A percentile compares a stretch with the other conserved stretches of the same genome.
Evolutionary conservation across 2,329 filamentous ascomycete genomes (phyloP).

Genomic region (Zasmidium citrigriseum): DNA sequence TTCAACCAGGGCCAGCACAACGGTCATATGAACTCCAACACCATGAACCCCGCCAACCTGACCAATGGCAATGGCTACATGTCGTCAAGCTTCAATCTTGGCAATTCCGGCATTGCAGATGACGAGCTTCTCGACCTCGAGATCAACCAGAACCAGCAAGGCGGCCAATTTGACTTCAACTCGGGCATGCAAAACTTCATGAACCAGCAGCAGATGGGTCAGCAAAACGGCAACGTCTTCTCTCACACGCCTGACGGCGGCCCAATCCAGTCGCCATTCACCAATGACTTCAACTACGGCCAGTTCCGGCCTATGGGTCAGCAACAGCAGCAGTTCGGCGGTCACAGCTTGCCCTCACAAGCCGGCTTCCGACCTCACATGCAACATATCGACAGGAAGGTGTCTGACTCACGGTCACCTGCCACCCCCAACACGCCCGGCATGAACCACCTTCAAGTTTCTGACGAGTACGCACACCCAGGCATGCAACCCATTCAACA

Average conservation of each 20-base stretch:
- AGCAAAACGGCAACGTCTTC: constrained; percentile 72
- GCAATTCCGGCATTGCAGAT: constrained; percentile 77
- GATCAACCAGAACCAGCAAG: constrained; percentile 36
- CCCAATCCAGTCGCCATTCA: constrained; percentile 88
- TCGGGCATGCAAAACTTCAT: constrained; percentile 51
- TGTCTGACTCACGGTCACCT: constrained; percentile 73
- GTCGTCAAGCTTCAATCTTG: constrained; percentile 71
- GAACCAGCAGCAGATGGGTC: constrained; percentile 50
- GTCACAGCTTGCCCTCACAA: constrained; percentile 36
- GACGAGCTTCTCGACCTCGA: constrained; percentile 82
- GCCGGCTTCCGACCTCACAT: constrained; percentile 33
- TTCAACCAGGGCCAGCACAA: constrained; percentile 26
- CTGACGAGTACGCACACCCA: constrained; percentile 50
- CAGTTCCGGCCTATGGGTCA: constrained; percentile 71
- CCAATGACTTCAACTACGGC: constrained; percentile 71
- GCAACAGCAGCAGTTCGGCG: constrained; percentile 39
- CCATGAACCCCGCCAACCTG: constrained; percentile 77
- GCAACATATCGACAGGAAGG: constrained; percentile 56
- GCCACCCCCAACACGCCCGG: constrained; percentile 85
- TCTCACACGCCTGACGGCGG: constrained; percentile 90
- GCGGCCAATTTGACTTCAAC: constrained; percentile 41
- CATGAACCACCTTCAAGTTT: constrained; percentile 71
- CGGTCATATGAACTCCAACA: constrained; percentile 37
- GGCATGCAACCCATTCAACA: constrained; percentile 45
- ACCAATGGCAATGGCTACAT: constrained; percentile 57